Evolutionary conservation across 2,329 filamentous ascomycete species (phyloP), one percentile per base, ranked within the genome.

Genomic region (Juglanconis sp.): DNA sequence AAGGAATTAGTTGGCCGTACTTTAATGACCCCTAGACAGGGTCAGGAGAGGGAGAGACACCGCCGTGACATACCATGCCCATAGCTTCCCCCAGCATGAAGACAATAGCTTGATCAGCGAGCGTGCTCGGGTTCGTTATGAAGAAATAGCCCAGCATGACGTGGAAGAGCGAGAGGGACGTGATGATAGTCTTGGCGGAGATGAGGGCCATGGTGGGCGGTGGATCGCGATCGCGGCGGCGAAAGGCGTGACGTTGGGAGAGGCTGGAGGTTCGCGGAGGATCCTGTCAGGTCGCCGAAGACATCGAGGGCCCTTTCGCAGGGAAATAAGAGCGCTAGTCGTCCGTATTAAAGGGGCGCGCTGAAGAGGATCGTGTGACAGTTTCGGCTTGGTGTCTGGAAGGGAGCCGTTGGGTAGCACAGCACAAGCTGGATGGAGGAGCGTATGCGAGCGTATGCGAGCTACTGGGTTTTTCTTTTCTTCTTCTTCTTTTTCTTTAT

Each of bases 141-240:
- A 97, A 89, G 78, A 95, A 91, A 75, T 88, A 92, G 68, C 88
- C 92, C 53, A 95, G 79, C 5, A 90, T 91, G 65, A 96, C 75
- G 76, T 96, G 91, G 78, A 95, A 92, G 71, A 96, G 83, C 67
- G 89, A 90, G 67, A 96, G 79, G 56, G 87, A 88, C 67, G 90
- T 89, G 68, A 97, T 88, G 73, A 96, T 88, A 8, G 88, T 91
- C 70, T 84, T 89, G 63, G 88, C 87, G 2, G 91, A 92, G 69
- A 97, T 83, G 72, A 96, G 80, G 36, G 86, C 89, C 93, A 97
- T 97, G 63, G 56, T 79, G 68, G 60, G 24, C 44, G 68, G 59
- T 52, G 52, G 42, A 10, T 48, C 24, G 53, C n/a, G 48, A 11
- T n/a, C 13, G 57, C 53, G 54, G 13, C 13, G 17, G 46, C 24